Conservation (phyloP, 2,329 filamentous ascomycete species). For the Penicillium capsulatum region DNA sequence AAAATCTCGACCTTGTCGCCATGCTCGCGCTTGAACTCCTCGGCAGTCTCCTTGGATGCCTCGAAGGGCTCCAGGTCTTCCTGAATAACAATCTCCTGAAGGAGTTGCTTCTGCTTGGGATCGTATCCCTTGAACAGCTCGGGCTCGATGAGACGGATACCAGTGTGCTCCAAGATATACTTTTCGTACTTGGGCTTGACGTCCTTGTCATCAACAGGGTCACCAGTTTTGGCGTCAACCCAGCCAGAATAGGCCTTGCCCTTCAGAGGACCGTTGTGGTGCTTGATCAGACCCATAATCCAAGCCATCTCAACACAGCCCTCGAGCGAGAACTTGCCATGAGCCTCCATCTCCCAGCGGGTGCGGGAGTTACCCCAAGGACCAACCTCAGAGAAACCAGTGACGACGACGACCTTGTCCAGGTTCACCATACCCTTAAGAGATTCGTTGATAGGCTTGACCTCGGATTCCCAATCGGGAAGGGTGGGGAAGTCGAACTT, state of each 20-base stretch:
- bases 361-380: slow-evolving; percentile 99
- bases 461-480: slow-evolving; percentile 85
- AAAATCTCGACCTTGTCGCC: slow-evolving; percentile 97
- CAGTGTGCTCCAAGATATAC: slow-evolving; percentile 89
- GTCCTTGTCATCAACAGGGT: slow-evolving; percentile 97
- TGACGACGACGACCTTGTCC: slow-evolving; percentile 95
- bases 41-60: slow-evolving; percentile 91
- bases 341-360: slow-evolving; percentile 98
- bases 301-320: slow-evolving; percentile 99
- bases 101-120: slow-evolving; percentile 95
- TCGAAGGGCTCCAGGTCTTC: slow-evolving; percentile 97
- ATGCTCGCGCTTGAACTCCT: slow-evolving; percentile 96
- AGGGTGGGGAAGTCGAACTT: slow-evolving; percentile 92
- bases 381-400: slow-evolving; percentile 76
- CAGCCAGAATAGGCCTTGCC: slow-evolving; percentile 92
- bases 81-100: slow-evolving; percentile 96
- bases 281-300: slow-evolving; percentile 99
- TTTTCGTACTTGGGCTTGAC: slow-evolving; percentile 98
- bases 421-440: slow-evolving; percentile 98
- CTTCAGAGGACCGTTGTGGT: slow-evolving; percentile 94
- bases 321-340: slow-evolving; percentile 93
- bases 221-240: slow-evolving; percentile 91
- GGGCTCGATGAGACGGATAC: slow-evolving; percentile 95
- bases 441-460: slow-evolving; percentile 80
- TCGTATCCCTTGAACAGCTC: slow-evolving; percentile 97